phyloP scores from a whole-genome alignment of 495 filamentous ascomycete genomes.

The Trypethelium eluteriae region DNA sequence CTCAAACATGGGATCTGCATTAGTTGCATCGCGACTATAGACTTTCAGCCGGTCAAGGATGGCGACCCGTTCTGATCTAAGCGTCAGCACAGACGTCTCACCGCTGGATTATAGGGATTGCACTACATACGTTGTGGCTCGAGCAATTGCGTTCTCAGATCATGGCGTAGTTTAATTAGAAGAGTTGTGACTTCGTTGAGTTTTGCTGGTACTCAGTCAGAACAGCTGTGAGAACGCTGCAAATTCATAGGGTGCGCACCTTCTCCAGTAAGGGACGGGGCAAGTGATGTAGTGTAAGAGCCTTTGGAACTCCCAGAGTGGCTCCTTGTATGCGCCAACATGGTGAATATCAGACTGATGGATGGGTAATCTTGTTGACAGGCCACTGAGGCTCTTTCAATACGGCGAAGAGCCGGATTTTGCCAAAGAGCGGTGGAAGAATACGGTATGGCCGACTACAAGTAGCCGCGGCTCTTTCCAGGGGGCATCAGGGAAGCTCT shows the following conservation, averaged over 20 bases:
- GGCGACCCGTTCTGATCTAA: constrained; percentile 26
- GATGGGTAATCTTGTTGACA: neutral
- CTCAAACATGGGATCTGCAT: constrained; percentile 75
- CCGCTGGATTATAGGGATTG: neutral
- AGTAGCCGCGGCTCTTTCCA: neutral
- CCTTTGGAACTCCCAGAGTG: constrained; percentile 5
- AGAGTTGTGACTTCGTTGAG: constrained; percentile 4
- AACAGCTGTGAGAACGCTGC: neutral
- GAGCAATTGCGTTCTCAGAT: constrained; percentile 4
- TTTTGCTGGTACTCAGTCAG: constrained; percentile 10
- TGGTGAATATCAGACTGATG: neutral
- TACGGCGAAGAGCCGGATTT: neutral
- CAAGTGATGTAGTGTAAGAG: neutral
- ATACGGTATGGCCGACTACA: neutral
- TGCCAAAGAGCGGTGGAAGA: neutral
- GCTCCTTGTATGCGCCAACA: constrained; percentile 5
- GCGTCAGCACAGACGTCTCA: constrained; percentile 3
- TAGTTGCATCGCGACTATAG: constrained; percentile 60
- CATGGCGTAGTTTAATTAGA: neutral
- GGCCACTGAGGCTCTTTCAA: constrained; percentile 1
- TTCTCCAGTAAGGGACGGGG: constrained; percentile 1
- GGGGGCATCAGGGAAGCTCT: neutral
- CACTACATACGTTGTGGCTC: constrained; percentile 8
- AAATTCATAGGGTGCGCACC: neutral
- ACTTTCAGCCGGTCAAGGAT: constrained; percentile 68